These are phyloP conservation scores for Cystoisospora suis DNA, from an alignment of 169 alveolate genomes.

Conservation along the genomic window DNA sequence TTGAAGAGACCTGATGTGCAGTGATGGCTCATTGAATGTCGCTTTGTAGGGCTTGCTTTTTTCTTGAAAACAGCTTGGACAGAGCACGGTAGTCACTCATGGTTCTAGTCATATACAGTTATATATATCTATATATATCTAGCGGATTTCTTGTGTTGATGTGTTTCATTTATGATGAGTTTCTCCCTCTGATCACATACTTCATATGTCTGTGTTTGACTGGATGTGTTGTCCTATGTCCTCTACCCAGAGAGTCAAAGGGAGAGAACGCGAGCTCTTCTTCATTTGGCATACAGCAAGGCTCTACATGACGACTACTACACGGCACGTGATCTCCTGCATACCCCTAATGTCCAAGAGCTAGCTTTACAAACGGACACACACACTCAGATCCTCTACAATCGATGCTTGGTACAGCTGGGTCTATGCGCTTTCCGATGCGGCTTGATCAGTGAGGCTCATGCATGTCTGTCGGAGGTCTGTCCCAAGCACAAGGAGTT, in stretches of 20 bases:
- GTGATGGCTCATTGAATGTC: no score
- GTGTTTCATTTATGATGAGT: not conserved
- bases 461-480: constrained; percentile 89
- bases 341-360: constrained; percentile 86
- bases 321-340: constrained; percentile 87
- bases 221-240: constrained; percentile 67
- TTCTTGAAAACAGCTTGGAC: no score
- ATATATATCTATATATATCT: not conserved
- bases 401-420: constrained; percentile 93
- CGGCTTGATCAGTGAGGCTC: constrained; percentile 87
- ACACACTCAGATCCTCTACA: constrained; percentile 92
- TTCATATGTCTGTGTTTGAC: not conserved
- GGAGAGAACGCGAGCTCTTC: constrained; percentile 84
- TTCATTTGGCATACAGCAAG: constrained; percentile 85
- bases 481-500: constrained; percentile 93
- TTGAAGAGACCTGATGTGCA: no score
- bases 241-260: constrained; percentile 82
- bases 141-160: not conserved
- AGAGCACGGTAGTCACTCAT: no score
- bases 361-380: constrained; percentile 89
- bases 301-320: constrained; percentile 88
- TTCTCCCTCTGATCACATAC: not conserved
- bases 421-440: constrained; percentile 96
- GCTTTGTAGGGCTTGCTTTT: no score
- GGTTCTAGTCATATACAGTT: not conserved